Percentiles rank a stretch among this genome's conserved stretches.
These are phyloP conservation scores for Microcyclospora pomicola DNA, from an alignment of 2,329 filamentous ascomycete species.

Conservation along the genomic window DNA sequence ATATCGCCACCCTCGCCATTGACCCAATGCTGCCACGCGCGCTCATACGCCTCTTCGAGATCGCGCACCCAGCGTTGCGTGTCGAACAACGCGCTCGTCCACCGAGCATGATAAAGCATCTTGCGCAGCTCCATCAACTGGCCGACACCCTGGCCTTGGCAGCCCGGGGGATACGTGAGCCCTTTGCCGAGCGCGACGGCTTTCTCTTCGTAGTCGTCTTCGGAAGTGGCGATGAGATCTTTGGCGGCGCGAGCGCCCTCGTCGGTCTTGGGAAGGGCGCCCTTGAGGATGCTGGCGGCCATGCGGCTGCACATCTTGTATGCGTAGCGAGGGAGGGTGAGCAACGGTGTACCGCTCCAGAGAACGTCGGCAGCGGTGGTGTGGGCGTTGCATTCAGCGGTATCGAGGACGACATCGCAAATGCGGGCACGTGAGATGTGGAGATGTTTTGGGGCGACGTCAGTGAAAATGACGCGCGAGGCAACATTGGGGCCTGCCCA, in stretches of 20 bases:
- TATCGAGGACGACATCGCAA: slow-evolving; percentile 91
- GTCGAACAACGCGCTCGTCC: slow-evolving; percentile 79
- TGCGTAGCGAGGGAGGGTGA: slow-evolving; percentile 79
- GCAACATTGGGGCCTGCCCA: slow-evolving; percentile 85
- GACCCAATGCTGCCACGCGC: slow-evolving; percentile 83
- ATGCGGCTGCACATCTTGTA: slow-evolving; percentile 99
- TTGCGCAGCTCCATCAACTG: slow-evolving; percentile 65
- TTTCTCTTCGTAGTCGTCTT: slow-evolving; percentile 71
- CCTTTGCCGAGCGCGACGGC: slow-evolving; percentile 54
- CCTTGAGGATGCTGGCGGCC: slow-evolving; percentile 85
- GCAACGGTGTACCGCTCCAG: slow-evolving; percentile 86
- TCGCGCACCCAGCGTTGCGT: slow-evolving; percentile 83
- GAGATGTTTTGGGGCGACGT: slow-evolving; percentile 86
- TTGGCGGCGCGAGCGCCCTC: slow-evolving; percentile 53
- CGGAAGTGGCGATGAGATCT: slow-evolving; percentile 65
- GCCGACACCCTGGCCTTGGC: slow-evolving; percentile 33
- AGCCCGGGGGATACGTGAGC: slow-evolving; percentile 42
- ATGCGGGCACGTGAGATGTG: slow-evolving; percentile 87
- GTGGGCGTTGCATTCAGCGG: slow-evolving; percentile 94
- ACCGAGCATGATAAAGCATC: slow-evolving; percentile 70
- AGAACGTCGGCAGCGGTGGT: slow-evolving; percentile 93
- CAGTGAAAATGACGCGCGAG: slow-evolving; percentile 79
- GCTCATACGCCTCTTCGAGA: slow-evolving; percentile 74
- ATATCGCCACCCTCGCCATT: slow-evolving; percentile 82
- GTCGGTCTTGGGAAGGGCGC: slow-evolving; percentile 60